Evolutionary conservation across 164 flowering plant species (phyloP).

Genomic region (Stephania japonica): DNA sequence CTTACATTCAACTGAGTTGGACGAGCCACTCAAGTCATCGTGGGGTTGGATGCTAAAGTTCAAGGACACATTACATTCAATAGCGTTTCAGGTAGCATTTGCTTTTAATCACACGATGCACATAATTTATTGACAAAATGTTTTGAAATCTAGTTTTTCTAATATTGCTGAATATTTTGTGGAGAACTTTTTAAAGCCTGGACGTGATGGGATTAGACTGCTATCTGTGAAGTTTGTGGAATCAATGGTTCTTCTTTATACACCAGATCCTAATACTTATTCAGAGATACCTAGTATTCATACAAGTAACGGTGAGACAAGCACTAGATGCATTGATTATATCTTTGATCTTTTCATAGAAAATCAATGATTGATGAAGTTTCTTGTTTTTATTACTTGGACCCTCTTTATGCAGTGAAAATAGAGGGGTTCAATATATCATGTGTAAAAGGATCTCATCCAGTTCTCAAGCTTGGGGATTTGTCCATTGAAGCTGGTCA

Average conservation of each 20-base stretch:
- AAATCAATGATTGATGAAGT: neutral
- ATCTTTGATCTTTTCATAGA: neutral
- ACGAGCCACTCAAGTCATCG: conserved; percentile 51
- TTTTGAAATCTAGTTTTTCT: neutral
- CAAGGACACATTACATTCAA: conserved; percentile 62
- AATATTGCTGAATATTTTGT: conserved; percentile 19
- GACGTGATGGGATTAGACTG: conserved; percentile 64
- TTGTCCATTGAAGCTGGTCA: conserved; percentile 86
- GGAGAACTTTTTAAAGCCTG: conserved; percentile 36
- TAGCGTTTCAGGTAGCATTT: conserved; percentile 73
- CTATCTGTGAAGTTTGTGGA: conserved; percentile 81
- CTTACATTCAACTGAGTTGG: conserved; percentile 55
- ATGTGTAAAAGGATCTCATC: conserved; percentile 93
- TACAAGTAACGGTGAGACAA: conserved; percentile 45
- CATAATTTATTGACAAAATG: neutral
- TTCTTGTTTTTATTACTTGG: neutral
- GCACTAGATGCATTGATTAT: neutral
- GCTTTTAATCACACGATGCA: neutral
- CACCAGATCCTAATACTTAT: conserved; percentile 84
- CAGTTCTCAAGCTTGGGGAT: conserved; percentile 69
- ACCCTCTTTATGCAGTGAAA: conserved; percentile 31
- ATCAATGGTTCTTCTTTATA: conserved; percentile 70
- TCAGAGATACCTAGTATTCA: conserved; percentile 53
- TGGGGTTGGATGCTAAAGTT: conserved; percentile 81
- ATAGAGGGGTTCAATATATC: conserved; percentile 58